Base-by-base conservation (phyloP, 257 asterid genomes). In the Thymus mandschuricus region DNA sequence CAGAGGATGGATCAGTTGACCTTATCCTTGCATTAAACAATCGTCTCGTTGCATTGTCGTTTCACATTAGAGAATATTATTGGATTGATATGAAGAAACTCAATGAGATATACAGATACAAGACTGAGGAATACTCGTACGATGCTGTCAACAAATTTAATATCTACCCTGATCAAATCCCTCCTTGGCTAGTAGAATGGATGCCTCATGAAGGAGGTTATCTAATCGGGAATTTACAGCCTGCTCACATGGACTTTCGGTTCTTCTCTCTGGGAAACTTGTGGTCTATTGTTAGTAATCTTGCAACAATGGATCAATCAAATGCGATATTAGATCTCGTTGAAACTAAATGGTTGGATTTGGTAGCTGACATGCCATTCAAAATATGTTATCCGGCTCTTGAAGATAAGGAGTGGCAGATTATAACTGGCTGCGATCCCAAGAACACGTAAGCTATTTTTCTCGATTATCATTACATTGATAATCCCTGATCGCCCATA, bases 191-290 rank as follows among this genome's bases (percentile, higher is more conserved):
- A 40, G 95, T 84, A 5, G 88, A 84, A 52, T 88, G 95, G 95
- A 88, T 88, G 92, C 95, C 95, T 29, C 85, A 80, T 3, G 83
- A 50, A 73, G 95, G 95, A 72, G 95, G 95, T 62, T 86, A 84
- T 78, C 76, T 88, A 44, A 88, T 88, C 61, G 92, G 95, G 59
- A 88, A 88, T 64, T 73, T 88, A 77, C 95, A 88, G 72, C 95
- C 95, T 50, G 95, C 95, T 60, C 95, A 88, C 76, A 88, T 88
- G 95, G 95, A 88, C 83, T 88, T 88, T 51, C 90, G 95, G 2
- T 88, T 88, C 76, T 88, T 88, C 81, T 86, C 95, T 48, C 82
- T 88, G 6, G 95, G 95, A 65, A 88, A 88, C 75, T 73, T 88
- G 64, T 88, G 95, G 95, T 84, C 95, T 48, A 69, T 88, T 9